Base-by-base conservation (phyloP, 2,329 filamentous ascomycete species). In the Aspergillus uvarum region DNA sequence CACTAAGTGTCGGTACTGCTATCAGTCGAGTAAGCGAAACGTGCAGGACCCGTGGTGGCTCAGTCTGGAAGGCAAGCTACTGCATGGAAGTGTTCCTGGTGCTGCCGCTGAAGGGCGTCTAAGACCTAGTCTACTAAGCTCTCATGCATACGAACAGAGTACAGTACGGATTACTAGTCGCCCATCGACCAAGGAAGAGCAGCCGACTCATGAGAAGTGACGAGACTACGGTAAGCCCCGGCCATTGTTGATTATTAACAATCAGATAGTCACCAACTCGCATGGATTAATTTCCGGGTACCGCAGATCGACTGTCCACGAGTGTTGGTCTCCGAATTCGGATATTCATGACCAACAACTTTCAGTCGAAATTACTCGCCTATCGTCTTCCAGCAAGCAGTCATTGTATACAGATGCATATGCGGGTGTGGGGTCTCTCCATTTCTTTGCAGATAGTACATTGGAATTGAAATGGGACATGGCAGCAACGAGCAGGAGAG, bases 231-330 rank as follows among this genome's bases (percentile, higher is more conserved):
- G 26, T 29, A 10, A 29, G 21, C 24, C n/a, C 35, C 12, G 42
- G 38, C 16, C 42, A 53, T 24, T 42, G 32, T 53, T 5, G 38
- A 19, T 29, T 31, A 29, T 50, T 54, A 21, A 47, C 21, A 26
- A 32, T 32, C 21, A 54, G 26, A 16, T 31, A 54, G 32, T 47
- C 31, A 47, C 16, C 47, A 35, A 31, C 14, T 47, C 48, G 48
- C 47, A 50, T 56, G 59, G 55, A 56, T 62, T 63, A 63, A 63
- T 61, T 57, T 63, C 61, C 61, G 55, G 51, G 31, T 54, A 48
- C 35, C 54, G 49, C 51, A 63, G 61, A 60, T 63, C 54, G 21
- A 51, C 58, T 53, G 54, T 47, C n/a, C 22, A 26, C 52, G 31
- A 47, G 11, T 22, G 29, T 16, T 47, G n/a, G 38, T 44, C 24